Evolutionary conservation across 1,284 basidiomycete species (phyloP), one percentile per base, ranked within the genome.

Genomic region (Malassezia pachydermatis): DNA sequence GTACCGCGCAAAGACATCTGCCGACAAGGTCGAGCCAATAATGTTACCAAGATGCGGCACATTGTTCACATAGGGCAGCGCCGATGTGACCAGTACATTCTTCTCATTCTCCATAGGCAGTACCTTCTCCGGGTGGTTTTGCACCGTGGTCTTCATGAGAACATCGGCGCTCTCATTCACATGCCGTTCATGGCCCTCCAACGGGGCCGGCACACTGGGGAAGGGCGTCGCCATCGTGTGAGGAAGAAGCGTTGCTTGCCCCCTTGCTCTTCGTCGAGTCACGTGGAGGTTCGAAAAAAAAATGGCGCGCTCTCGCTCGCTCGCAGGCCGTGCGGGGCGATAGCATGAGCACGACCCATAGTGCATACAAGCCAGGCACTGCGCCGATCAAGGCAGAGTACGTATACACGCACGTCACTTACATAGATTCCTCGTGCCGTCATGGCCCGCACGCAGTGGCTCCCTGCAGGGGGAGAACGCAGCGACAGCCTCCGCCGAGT

Each of bases 31-130:
- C 62, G 86, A 95, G 60, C 94, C 94, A 67, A 99, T 96, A 72
- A 98, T 94, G 74, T 98, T 98, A 39, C 92, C 92, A 41, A 99
- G 80, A 77, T 99, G 94, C 20, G 94, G 94, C 13, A 96, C 92
- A 70, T 98, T 99, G 75, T 99, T 99, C 73, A 94, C 96, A 72
- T 75, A 99, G 11, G 94, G 94, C 46, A 99, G 75, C 30, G 94
- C 92, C 51, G 89, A 95, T 8, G 94, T 96, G 70, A 98, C 83
- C 33, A 99, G 77, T 41, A 95, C 51, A 57, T 70, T 70, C 28
- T 57, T 37, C 48, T 68, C 55, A 42, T 55, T 59, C n/a, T 62
- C 51, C 27, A 57, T 55, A 20, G 67, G 67, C 9, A 66, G 45
- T 41, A 68, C 57, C 54, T 62, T 62, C 28, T 55, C 58, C 14